phyloP scores from a whole-genome alignment of 805 yeast genomes.

The Metschnikowia santaceciliae region DNA sequence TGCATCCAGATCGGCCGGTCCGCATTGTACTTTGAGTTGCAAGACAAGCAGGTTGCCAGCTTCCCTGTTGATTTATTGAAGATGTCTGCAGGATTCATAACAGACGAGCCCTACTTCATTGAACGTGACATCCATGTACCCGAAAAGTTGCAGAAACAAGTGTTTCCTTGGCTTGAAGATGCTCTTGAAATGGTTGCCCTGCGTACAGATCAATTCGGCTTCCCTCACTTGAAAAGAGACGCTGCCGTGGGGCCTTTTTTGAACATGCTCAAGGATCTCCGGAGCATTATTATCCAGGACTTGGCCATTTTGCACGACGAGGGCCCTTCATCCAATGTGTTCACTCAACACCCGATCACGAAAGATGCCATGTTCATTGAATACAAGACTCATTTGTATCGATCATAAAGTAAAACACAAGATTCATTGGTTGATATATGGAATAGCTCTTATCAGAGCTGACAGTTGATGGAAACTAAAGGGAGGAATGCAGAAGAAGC shows the following conservation, averaged over 20 bases:
- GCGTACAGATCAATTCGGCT: not conserved
- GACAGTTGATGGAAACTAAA: no score
- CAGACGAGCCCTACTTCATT: not conserved
- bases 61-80: not conserved
- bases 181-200: not conserved
- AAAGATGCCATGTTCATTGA: not conserved
- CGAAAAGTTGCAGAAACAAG: not conserved
- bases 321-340: not conserved
- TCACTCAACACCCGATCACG: not conserved
- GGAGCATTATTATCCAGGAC: conserved; percentile 6
- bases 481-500: no score
- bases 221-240: not conserved
- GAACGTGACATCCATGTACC: not conserved
- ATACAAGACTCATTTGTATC: not conserved
- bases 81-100: not conserved
- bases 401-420: not conserved
- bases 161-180: not conserved
- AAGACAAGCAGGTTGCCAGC: not conserved
- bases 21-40: not conserved
- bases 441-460: no score
- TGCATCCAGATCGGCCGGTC: not conserved
- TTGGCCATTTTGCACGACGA: conserved; percentile 4
- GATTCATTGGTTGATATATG: not conserved
- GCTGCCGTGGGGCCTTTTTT: not conserved
- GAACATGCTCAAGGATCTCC: not conserved